phyloP scores from a whole-genome alignment of 495 filamentous ascomycete species.

The Trypethelium eluteriae region DNA sequence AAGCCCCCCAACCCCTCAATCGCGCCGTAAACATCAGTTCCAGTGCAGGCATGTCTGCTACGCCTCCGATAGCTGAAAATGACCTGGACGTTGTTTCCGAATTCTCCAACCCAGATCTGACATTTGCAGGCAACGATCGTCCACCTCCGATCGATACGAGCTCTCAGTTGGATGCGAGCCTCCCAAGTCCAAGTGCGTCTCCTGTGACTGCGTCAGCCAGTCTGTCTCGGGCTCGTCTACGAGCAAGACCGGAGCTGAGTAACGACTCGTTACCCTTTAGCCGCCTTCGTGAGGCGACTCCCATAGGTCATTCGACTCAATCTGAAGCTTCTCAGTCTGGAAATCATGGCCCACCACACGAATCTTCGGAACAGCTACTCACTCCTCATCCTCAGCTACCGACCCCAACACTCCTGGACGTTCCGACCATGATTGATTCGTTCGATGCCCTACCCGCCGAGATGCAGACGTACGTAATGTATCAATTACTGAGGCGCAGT shows the following conservation, averaged over 20 bases:
- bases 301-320: background rate
- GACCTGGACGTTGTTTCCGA: slow-evolving; percentile 30
- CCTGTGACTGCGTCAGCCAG: slow-evolving; percentile 79
- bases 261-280: background rate
- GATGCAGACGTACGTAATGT: slow-evolving; percentile 91
- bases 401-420: slow-evolving; percentile 56
- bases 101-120: slow-evolving; percentile 7
- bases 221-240: slow-evolving; percentile 9
- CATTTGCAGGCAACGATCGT: slow-evolving; percentile 7
- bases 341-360: background rate
- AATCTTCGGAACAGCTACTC: background rate
- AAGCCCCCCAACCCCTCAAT: background rate
- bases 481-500: slow-evolving; percentile 83
- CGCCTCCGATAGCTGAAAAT: slow-evolving; percentile 36
- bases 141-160: slow-evolving; percentile 48
- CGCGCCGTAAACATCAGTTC: background rate
- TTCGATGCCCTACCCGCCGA: slow-evolving; percentile 86
- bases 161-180: slow-evolving; percentile 73
- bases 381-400: slow-evolving; percentile 27
- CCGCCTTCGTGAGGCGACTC: background rate
- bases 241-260: background rate
- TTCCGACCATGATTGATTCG: slow-evolving; percentile 73
- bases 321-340: background rate
- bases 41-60: slow-evolving; percentile 32
- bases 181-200: slow-evolving; percentile 91